Evolutionary conservation across 75 land plant genomes (phyloP).

Genomic region (Picea glauca): DNA sequence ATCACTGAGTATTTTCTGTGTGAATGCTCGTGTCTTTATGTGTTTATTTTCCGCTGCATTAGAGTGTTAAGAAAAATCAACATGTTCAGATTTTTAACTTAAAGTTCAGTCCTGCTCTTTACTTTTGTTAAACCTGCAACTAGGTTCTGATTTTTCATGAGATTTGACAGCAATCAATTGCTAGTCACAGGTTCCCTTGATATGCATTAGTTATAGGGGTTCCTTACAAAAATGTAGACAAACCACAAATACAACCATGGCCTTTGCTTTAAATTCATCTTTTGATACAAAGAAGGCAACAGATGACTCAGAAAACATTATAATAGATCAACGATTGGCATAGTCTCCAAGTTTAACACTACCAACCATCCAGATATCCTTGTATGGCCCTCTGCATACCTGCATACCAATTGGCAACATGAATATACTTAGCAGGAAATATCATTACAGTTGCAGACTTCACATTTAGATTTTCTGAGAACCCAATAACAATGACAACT

Average conservation of each 20-base stretch:
- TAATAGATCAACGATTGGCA: constrained; percentile 17
- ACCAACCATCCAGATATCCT: constrained; percentile 47
- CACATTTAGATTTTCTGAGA: background rate
- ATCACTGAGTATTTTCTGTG: too few species aligned
- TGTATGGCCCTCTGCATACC: constrained; percentile 41
- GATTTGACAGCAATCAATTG: background rate
- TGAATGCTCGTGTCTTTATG: too few species aligned
- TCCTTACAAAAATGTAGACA: background rate
- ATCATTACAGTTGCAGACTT: background rate
- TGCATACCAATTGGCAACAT: constrained; percentile 7
- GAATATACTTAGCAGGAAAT: background rate
- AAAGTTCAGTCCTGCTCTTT: too few species aligned
- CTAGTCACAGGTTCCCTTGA: background rate
- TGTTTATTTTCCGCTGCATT: too few species aligned
- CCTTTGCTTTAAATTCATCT: background rate
- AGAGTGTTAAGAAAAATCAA: too few species aligned
- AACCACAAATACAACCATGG: background rate
- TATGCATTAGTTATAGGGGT: background rate
- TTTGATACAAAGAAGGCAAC: background rate
- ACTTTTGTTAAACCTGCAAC: too few species aligned
- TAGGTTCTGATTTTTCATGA: too few species aligned
- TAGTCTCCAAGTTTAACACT: constrained; percentile 38
- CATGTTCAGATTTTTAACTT: too few species aligned
- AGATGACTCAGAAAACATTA: background rate
- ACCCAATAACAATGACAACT: constrained; percentile 1